Percentiles rank a stretch among this genome's conserved stretches.
Conservation (phyloP, 78 protist genomes). For the Neovahlkampfia damariscottae region DNA sequence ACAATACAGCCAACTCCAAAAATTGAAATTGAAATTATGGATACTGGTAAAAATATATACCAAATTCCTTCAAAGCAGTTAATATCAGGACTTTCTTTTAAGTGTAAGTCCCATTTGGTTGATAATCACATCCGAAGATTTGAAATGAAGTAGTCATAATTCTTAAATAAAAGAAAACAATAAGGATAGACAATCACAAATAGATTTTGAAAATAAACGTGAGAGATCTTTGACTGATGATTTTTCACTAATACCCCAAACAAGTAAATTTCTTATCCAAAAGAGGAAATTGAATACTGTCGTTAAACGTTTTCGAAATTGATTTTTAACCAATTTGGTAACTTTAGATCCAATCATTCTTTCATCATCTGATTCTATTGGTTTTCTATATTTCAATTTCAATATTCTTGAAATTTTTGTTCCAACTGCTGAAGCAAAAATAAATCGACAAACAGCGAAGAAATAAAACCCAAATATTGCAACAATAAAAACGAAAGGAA, state of each 20-base stretch:
- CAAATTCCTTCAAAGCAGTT: not conserved
- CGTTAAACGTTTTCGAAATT: too few relatives aligned
- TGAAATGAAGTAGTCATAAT: not conserved
- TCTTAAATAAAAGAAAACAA: not conserved
- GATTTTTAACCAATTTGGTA: too few relatives aligned
- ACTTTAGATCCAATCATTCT: too few relatives aligned
- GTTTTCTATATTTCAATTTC: too few relatives aligned
- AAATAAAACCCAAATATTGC: not conserved
- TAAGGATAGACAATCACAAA: not conserved
- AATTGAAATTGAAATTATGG: not conserved
- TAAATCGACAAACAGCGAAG: not conserved
- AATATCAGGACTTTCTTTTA: too few relatives aligned
- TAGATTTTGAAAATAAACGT: not conserved
- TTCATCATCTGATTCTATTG: too few relatives aligned
- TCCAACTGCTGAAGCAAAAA: too few relatives aligned
- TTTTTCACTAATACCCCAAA: too few relatives aligned
- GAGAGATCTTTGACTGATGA: too few relatives aligned
- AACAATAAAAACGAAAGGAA: not conserved
- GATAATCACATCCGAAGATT: not conserved
- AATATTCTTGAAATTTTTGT: too few relatives aligned
- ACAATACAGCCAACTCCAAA: not conserved
- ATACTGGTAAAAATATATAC: not conserved
- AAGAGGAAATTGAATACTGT: too few relatives aligned
- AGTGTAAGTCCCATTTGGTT: not conserved
- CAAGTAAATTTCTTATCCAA: too few relatives aligned